phyloP scores from a whole-genome alignment of 306 rosid species.

The Adenanthera pavonina region DNA sequence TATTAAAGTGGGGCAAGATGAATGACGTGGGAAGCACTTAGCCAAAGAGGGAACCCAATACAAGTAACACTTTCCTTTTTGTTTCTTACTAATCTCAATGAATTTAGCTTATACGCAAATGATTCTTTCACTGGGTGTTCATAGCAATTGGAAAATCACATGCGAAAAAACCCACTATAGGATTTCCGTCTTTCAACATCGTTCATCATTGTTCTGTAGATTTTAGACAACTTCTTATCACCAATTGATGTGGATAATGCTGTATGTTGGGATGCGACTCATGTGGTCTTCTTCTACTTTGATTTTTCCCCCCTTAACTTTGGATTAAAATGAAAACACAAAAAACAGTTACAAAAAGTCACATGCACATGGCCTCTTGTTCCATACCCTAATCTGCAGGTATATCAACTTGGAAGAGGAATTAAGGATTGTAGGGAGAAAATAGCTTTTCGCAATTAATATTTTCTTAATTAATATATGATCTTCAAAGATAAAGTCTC shows the following conservation, averaged over 20 bases:
- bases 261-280: not conserved
- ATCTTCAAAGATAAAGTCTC: not conserved
- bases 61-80: not conserved
- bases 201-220: not conserved
- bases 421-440: not conserved
- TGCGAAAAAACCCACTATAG: not conserved
- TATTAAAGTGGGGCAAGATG: constrained; percentile 11
- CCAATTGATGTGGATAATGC: not conserved
- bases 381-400: not conserved
- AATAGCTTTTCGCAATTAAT: not conserved
- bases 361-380: not conserved
- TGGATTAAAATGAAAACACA: not conserved
- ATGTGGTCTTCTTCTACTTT: not conserved
- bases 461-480: not conserved
- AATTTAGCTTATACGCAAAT: constrained; percentile 1
- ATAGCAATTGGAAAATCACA: not conserved
- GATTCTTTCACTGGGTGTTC: not conserved
- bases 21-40: constrained; percentile 2
- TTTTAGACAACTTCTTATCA: not conserved
- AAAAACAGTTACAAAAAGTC: not conserved
- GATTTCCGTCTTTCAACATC: not conserved
- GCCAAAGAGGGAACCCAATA: constrained; percentile 10
- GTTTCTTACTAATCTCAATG: not conserved
- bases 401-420: not conserved
- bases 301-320: no score